Conservation (phyloP, 306 rosid genomes). For the Prunus padus region DNA sequence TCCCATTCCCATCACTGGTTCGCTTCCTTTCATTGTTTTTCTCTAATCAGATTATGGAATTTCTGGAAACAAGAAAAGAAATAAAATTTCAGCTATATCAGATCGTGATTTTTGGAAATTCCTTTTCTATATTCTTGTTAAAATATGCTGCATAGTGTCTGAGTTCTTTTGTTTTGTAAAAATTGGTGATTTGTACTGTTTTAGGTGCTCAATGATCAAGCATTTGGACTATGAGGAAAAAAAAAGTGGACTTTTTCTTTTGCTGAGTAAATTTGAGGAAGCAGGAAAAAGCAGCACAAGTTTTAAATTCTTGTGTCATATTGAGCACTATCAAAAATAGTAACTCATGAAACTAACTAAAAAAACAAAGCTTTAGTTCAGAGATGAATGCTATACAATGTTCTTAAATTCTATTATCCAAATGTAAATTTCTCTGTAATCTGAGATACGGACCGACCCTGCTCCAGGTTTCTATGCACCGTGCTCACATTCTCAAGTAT, state of each 20-base stretch:
- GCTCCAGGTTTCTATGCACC: slow-evolving; percentile 87
- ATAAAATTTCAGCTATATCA: background rate
- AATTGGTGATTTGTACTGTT: background rate
- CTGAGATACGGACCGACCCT: slow-evolving; percentile 17
- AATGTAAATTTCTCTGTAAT: slow-evolving; percentile 1
- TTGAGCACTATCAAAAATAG: too few species aligned
- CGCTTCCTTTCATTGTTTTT: background rate
- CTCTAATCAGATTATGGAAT: background rate
- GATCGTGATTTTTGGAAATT: background rate
- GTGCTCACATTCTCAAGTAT: slow-evolving; percentile 79
- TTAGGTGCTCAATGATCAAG: background rate
- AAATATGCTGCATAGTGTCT: background rate
- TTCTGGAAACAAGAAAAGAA: background rate
- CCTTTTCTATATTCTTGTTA: background rate
- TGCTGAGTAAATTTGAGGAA: background rate
- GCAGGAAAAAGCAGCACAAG: background rate
- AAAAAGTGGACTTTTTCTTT: background rate
- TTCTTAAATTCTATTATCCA: background rate
- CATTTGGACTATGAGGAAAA: background rate
- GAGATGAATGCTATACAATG: background rate
- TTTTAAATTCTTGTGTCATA: background rate
- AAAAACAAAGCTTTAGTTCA: background rate
- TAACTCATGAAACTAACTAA: background rate
- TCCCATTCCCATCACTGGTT: slow-evolving; percentile 75
- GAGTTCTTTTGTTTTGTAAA: too few species aligned